Conservation (phyloP, 2,329 filamentous ascomycete species). For the Hypoxylon sp. region DNA sequence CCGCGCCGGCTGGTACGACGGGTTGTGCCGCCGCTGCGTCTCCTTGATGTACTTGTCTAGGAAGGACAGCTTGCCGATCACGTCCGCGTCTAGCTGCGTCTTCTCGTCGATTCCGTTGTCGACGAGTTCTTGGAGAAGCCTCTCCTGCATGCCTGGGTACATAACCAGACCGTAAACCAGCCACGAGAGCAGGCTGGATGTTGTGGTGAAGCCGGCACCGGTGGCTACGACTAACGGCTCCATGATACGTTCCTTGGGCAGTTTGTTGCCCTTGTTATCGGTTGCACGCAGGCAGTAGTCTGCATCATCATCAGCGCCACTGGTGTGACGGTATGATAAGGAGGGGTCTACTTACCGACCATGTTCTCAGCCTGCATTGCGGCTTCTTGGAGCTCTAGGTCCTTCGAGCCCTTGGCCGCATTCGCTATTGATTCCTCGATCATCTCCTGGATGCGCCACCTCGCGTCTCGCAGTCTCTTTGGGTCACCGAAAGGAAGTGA, state of each 20-base stretch:
- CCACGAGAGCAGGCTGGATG: conserved; percentile 65
- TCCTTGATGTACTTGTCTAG: conserved; percentile 68
- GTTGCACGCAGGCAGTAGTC: conserved; percentile 63
- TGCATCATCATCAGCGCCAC: conserved; percentile 5
- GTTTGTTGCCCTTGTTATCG: conserved; percentile 62
- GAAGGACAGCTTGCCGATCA: conserved; percentile 57
- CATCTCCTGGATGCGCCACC: conserved; percentile 47
- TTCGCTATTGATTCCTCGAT: conserved; percentile 50
- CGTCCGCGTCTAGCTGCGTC: conserved; percentile 56
- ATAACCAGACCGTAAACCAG: conserved; percentile 60
- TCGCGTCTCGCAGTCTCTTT: conserved; percentile 49
- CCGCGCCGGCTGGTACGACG: conserved; percentile 67
- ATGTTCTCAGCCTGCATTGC: conserved; percentile 57
- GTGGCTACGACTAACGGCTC: conserved; percentile 58
- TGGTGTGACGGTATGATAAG: background rate
- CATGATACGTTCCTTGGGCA: conserved; percentile 54
- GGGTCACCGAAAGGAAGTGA: conserved; percentile 66
- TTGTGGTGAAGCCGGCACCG: conserved; percentile 68
- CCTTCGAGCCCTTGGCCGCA: conserved; percentile 50
- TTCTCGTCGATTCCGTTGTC: conserved; percentile 55
- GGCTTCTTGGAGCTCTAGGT: conserved; percentile 56
- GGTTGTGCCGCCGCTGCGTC: conserved; percentile 66
- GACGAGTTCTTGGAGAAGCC: conserved; percentile 65
- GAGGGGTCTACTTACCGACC: conserved; percentile 37
- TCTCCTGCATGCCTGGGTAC: conserved; percentile 64